phyloP scores from a whole-genome alignment of 805 yeast genomes.

The Saccharomycopsis sp. region DNA sequence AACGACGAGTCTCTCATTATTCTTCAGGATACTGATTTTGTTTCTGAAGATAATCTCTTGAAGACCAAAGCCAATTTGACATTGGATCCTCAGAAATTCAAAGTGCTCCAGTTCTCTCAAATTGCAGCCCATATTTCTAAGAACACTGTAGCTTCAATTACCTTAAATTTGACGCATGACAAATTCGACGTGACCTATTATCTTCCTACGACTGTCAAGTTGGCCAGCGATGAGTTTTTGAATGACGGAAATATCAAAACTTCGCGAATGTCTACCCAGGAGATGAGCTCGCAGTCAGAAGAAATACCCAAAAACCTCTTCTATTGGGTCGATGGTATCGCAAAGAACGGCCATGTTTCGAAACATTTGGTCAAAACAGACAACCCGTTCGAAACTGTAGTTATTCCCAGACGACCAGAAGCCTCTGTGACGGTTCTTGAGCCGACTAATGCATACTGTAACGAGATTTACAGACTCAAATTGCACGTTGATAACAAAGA shows the following conservation, averaged over 20 bases:
- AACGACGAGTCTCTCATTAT: slow-evolving; percentile 12
- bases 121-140: slow-evolving; percentile 25
- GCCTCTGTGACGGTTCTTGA: slow-evolving; percentile 26
- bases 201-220: slow-evolving; percentile 11
- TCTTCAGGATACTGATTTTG: slow-evolving; percentile 8
- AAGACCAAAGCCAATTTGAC: slow-evolving; percentile 17
- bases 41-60: background rate
- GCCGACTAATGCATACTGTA: slow-evolving; percentile 27
- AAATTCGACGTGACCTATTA: slow-evolving; percentile 14
- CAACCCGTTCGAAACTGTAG: slow-evolving; percentile 25
- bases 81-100: slow-evolving; percentile 4
- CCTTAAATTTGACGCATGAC: slow-evolving; percentile 8
- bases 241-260: background rate
- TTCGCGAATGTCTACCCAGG: background rate
- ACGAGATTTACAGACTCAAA: slow-evolving; percentile 27
- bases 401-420: slow-evolving; percentile 37
- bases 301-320: slow-evolving; percentile 9
- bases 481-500: slow-evolving; percentile 30
- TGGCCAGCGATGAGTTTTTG: slow-evolving; percentile 12
- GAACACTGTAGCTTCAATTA: slow-evolving; percentile 22
- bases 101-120: slow-evolving; percentile 18
- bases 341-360: background rate
- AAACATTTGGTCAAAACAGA: slow-evolving; percentile 17
- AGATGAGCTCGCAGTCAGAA: slow-evolving; percentile 4
- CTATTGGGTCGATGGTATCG: slow-evolving; percentile 20